Evolutionary conservation across 2,329 filamentous ascomycete species (phyloP).

Genomic region (Fusarium metavorans): DNA sequence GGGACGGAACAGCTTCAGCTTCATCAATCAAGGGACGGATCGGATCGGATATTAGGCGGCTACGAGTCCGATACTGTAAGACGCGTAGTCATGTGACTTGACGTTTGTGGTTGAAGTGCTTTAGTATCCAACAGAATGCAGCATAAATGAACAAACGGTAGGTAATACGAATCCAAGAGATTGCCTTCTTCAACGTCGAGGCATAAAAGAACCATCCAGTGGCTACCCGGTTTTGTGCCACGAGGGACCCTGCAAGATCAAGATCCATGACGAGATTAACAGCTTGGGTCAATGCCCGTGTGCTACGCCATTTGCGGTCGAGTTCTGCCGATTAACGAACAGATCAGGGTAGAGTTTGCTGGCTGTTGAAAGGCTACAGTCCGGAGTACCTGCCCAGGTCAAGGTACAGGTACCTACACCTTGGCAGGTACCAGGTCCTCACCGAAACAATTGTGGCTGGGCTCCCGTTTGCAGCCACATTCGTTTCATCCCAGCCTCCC

Average conservation of each 20-base stretch:
- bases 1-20: background rate
- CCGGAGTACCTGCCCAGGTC: background rate
- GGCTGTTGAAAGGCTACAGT: background rate
- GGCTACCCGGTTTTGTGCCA: background rate
- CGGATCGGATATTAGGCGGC: background rate
- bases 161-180: background rate
- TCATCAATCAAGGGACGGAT: constrained; percentile 21
- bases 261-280: background rate
- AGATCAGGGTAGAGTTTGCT: background rate
- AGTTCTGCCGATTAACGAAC: background rate
- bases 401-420: background rate
- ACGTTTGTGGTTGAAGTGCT: background rate
- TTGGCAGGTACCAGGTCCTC: background rate
- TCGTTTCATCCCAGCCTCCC: constrained; percentile 1
- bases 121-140: background rate
- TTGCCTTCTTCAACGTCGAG: background rate
- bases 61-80: background rate
- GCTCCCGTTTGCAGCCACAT: background rate
- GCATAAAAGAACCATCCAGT: background rate
- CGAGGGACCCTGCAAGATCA: background rate
- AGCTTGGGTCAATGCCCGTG: background rate
- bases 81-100: constrained; percentile 23
- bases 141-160: background rate
- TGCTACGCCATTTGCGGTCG: background rate
- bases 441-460: background rate